These are phyloP conservation scores for Clathrospora elynae DNA, from an alignment of 2,329 filamentous ascomycete species.

Conservation along the genomic window DNA sequence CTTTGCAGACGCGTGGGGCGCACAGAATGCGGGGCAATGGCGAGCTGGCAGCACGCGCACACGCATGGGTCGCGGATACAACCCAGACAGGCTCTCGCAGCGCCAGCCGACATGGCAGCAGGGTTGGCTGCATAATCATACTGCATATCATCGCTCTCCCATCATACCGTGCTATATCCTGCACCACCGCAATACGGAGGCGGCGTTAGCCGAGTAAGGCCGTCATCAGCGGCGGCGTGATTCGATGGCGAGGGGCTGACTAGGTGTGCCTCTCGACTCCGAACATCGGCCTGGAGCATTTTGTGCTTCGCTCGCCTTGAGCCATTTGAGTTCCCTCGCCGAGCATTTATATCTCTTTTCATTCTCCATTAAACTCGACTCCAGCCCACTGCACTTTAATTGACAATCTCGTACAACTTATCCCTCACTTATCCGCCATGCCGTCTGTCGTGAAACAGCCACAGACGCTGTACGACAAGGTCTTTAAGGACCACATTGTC, in stretches of 20 bases:
- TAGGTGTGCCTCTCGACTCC: constrained; percentile 31
- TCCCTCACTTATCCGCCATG: constrained; percentile 61
- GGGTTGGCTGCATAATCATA: constrained; percentile 6
- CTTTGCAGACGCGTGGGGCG: constrained; percentile 14
- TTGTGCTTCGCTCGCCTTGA: constrained; percentile 35
- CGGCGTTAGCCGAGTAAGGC: constrained; percentile 19
- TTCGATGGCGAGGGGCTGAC: constrained; percentile 30
- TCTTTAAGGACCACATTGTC: constrained; percentile 91
- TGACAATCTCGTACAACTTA: constrained; percentile 25
- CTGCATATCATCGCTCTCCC: constrained; percentile 5
- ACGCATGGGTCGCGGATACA: constrained; percentile 17
- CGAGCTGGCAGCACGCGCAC: constrained; percentile 4
- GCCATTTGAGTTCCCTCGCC: constrained; percentile 27
- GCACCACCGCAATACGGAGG: constrained; percentile 9
- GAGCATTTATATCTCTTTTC: constrained; percentile 3
- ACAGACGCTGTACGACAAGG: constrained; percentile 95
- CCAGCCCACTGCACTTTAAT: constrained; percentile 11
- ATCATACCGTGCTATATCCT: constrained; percentile 1
- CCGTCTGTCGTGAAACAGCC: constrained; percentile 73
- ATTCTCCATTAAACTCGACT: too few relatives aligned
- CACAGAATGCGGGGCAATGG: constrained; percentile 23
- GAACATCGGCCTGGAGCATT: constrained; percentile 39
- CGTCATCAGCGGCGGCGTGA: constrained; percentile 33
- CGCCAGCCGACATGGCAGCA: constrained; percentile 10
- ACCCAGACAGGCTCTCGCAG: constrained; percentile 1